Conservation (phyloP, 495 filamentous ascomycete genomes). For the Trichoderma erinaceum region DNA sequence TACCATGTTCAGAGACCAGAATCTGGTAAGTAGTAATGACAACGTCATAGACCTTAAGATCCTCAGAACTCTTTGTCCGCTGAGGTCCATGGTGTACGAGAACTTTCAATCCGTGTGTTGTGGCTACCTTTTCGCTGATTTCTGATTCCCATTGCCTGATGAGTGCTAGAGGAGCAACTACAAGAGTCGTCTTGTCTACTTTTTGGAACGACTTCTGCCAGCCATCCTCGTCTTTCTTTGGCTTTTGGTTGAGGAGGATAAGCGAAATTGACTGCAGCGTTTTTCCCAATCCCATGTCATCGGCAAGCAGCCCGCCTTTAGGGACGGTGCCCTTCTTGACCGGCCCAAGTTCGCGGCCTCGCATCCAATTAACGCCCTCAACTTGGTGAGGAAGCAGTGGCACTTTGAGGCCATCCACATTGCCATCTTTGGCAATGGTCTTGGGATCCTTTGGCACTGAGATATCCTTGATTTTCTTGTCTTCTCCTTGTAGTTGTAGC, state of each 20-base stretch:
- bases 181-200: conserved; percentile 73
- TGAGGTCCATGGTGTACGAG: conserved; percentile 83
- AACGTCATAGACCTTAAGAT: conserved; percentile 80
- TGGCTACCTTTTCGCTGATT: conserved; percentile 68
- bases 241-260: conserved; percentile 74
- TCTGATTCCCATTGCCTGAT: conserved; percentile 98
- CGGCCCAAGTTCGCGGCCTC: conserved; percentile 73
- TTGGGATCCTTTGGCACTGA: conserved; percentile 3
- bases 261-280: conserved; percentile 77
- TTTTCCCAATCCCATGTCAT: conserved; percentile 85
- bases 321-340: conserved; percentile 71
- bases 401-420: conserved; percentile 69
- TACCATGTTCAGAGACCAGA: conserved; percentile 78
- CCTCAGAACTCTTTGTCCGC: conserved; percentile 68
- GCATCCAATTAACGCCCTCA: conserved; percentile 91
- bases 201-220: conserved; percentile 55
- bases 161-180: conserved; percentile 89
- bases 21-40: conserved; percentile 98
- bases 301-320: conserved; percentile 80
- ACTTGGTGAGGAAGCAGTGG: conserved; percentile 88
- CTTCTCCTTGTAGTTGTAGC: conserved; percentile 7
- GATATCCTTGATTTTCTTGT: background rate
- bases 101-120: conserved; percentile 64
- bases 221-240: conserved; percentile 41
- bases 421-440: conserved; percentile 24